Evolutionary conservation across 2,329 filamentous ascomycete genomes (phyloP), one percentile per base, ranked within the genome.

Genomic region (Aureobasidium pullulans): DNA sequence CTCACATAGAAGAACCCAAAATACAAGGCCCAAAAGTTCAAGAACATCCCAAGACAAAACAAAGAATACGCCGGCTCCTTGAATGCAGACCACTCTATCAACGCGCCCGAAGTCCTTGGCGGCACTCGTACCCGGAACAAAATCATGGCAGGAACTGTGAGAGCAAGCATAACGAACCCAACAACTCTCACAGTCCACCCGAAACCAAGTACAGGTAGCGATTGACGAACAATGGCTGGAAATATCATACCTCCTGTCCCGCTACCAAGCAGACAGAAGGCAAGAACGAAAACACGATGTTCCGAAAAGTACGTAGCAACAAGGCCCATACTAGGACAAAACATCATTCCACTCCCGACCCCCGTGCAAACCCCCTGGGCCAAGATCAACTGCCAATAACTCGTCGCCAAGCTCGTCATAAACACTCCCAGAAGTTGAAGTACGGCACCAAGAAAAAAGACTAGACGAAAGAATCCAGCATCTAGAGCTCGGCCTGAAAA

Each of bases 191-290:
- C 77, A 0, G 85, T 85, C 84, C 84, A 87, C 0, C 76, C 75
- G 65, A 86, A 88, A 0, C 85, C 85, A 4, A 87, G 71, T n/a
- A 73, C 74, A 0, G 84, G 81, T 1, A 86, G 71, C 10, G 87
- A 70, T 57, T 83, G 78, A 13, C 73, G 66, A 1, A 76, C 73
- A 23, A 79, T 67, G 1, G 81, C 74, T 0, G 86, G 85, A 66
- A 85, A 88, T 3, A 88, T 75, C 19, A 87, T 72, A 0, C 85
- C 84, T 0, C 86, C 86, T 0, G 80, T 81, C 0, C 78, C 79
- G 23, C 81, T 82, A 0, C 86, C 86, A 0, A 79, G 79, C 0
- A 83, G 81, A 10, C 77, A 76, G 8, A 85, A 61, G 1, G 69
- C 71, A 10, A 72, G 64, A 2, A 72, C 72, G 7, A 74, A 28